Percentiles rank a stretch among this genome's conserved stretches.
Evolutionary conservation across 2,329 filamentous ascomycete genomes (phyloP).

Genomic region (Emmonsia crescens): DNA sequence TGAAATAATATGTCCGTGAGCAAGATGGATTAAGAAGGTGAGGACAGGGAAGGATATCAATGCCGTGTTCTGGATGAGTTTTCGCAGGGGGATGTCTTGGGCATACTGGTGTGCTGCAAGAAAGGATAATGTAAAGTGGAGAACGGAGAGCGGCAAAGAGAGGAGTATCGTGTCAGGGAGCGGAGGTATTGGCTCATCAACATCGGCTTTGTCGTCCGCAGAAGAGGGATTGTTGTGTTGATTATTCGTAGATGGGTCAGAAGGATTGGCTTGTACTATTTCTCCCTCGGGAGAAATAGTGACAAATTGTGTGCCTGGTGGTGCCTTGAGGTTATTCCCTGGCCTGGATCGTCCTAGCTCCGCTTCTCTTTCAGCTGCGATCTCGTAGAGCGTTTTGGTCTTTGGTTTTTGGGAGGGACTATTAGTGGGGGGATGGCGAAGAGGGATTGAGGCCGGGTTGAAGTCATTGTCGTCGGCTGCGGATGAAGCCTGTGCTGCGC

Average conservation of each 20-base stretch:
- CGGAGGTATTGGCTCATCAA: conserved; percentile 22
- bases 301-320: conserved; percentile 23
- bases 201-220: conserved; percentile 7
- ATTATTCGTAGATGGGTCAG: conserved; percentile 5
- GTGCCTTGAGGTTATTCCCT: not conserved
- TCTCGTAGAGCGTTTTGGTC: conserved; percentile 33
- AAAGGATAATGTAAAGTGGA: conserved; percentile 37
- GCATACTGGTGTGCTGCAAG: conserved; percentile 39
- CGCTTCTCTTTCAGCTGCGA: conserved; percentile 35
- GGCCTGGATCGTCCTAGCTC: conserved; percentile 15
- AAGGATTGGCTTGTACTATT: conserved; percentile 16
- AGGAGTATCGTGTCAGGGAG: conserved; percentile 35
- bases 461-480: conserved; percentile 7
- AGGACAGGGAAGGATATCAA: conserved; percentile 33
- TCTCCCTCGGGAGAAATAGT: conserved; percentile 15
- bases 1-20: conserved; percentile 34
- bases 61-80: conserved; percentile 26
- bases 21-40: conserved; percentile 34
- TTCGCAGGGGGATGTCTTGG: conserved; percentile 24
- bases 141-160: conserved; percentile 31
- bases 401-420: conserved; percentile 10
- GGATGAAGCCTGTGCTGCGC: conserved; percentile 19
- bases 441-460: conserved; percentile 23
- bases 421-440: conserved; percentile 19
- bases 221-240: conserved; percentile 4